phyloP scores from a whole-genome alignment of 2,329 filamentous ascomycete genomes.

The Penicillium sp. region DNA sequence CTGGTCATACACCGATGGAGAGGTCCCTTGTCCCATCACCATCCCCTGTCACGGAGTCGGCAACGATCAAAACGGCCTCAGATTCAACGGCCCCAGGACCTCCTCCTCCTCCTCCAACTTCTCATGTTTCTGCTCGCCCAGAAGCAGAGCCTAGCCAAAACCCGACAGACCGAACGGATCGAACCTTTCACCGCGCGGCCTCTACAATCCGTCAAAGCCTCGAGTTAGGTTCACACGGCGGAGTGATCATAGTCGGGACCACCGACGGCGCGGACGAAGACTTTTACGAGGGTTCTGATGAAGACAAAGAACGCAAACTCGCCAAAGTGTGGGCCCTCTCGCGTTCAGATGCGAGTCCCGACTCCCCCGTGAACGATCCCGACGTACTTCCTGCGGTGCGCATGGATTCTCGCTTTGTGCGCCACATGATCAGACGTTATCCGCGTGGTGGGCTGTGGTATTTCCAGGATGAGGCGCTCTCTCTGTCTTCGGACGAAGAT shows the following conservation, averaged over 20 bases:
- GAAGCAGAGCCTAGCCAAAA: neutral
- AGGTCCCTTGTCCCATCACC: no score
- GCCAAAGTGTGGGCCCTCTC: neutral
- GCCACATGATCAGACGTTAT: neutral
- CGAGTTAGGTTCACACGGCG: neutral
- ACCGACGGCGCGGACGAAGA: neutral
- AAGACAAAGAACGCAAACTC: neutral
- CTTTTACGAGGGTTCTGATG: neutral
- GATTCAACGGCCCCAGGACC: neutral
- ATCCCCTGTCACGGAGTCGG: no score
- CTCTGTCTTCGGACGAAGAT: slow-evolving; percentile 2
- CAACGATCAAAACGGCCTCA: no score
- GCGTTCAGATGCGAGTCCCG: neutral
- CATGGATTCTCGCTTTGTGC: neutral
- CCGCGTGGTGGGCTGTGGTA: neutral
- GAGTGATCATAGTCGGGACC: neutral
- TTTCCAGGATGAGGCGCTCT: neutral
- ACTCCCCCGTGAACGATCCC: neutral
- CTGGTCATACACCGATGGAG: no score
- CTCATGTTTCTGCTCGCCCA: neutral
- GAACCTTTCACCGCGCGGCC: neutral
- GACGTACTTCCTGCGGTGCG: neutral
- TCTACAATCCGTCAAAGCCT: neutral
- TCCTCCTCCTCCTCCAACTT: neutral
- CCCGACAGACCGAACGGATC: neutral